These are phyloP conservation scores for Aspergillus homomorphus DNA, from an alignment of 495 filamentous ascomycete genomes.

Conservation along the genomic window DNA sequence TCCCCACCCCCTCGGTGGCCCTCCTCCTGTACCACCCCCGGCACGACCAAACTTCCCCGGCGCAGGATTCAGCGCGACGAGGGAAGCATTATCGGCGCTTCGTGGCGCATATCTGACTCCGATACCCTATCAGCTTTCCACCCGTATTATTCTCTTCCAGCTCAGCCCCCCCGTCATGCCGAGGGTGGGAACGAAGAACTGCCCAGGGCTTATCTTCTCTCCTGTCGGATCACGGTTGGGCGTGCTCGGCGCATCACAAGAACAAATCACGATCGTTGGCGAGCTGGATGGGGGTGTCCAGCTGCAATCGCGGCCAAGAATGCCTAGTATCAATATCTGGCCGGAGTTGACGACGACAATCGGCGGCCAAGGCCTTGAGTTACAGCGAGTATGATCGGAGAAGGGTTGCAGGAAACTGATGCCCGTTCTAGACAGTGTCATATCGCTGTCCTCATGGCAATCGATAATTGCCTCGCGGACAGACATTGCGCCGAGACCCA, in stretches of 20 bases:
- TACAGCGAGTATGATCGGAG: background rate
- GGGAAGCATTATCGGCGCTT: background rate
- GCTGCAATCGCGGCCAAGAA: slow-evolving; percentile 2
- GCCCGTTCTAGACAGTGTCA: background rate
- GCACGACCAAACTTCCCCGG: background rate
- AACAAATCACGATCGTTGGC: background rate
- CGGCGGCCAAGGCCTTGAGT: slow-evolving; percentile 6
- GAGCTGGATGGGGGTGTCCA: background rate
- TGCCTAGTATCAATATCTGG: background rate
- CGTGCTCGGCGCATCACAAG: background rate
- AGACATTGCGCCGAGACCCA: background rate
- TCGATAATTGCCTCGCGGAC: background rate
- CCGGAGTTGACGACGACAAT: slow-evolving; percentile 1
- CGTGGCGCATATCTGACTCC: background rate
- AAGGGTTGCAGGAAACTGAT: background rate
- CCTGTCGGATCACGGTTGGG: background rate
- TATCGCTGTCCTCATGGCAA: background rate
- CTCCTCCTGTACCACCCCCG: background rate
- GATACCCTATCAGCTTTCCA: background rate
- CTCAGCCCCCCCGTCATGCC: background rate
- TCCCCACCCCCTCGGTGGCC: background rate
- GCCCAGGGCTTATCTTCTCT: background rate
- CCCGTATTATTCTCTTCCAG: background rate
- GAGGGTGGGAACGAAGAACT: background rate
- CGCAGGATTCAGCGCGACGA: background rate